These are phyloP conservation scores for Taiwanofungus camphoratus DNA, from an alignment of 1,284 basidiomycete species.

Conservation along the genomic window DNA sequence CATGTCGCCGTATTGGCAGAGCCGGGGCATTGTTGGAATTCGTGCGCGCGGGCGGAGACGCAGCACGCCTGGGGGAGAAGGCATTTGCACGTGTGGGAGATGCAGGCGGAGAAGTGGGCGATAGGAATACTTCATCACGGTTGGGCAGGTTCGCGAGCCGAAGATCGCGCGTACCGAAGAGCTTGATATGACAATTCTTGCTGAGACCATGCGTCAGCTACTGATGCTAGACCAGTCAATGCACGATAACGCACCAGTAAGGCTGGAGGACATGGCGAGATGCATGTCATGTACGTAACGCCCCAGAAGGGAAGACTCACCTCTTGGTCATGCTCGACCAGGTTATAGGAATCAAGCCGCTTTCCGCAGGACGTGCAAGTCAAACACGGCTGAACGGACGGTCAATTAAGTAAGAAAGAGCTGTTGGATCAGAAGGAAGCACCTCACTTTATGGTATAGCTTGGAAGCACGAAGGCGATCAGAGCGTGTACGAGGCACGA, in stretches of 20 bases:
- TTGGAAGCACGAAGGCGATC: slow-evolving; percentile 21
- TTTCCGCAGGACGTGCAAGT: slow-evolving; percentile 67
- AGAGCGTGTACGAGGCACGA: slow-evolving; percentile 5
- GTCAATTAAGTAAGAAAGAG: neutral
- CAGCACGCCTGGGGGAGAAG: slow-evolving; percentile 19
- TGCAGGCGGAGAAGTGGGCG: slow-evolving; percentile 18
- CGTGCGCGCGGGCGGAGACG: slow-evolving; percentile 15
- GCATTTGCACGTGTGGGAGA: slow-evolving; percentile 16
- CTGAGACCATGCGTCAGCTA: slow-evolving; percentile 32
- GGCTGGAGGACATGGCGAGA: slow-evolving; percentile 35
- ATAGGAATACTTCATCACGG: slow-evolving; percentile 28
- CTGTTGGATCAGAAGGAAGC: neutral
- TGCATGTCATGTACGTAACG: slow-evolving; percentile 5
- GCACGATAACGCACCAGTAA: slow-evolving; percentile 47
- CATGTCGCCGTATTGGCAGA: slow-evolving; percentile 27
- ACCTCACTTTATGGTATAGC: slow-evolving; percentile 70
- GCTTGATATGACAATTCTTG: slow-evolving; percentile 69
- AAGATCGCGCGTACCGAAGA: slow-evolving; percentile 67
- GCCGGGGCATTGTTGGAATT: slow-evolving; percentile 14
- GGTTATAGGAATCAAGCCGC: slow-evolving; percentile 63
- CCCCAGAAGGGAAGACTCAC: slow-evolving; percentile 27
- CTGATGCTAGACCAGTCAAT: neutral
- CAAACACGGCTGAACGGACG: slow-evolving; percentile 54
- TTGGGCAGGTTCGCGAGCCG: slow-evolving; percentile 69
- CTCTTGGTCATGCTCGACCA: slow-evolving; percentile 73